Evolutionary conservation across 345 rosid genomes (phyloP), one percentile per base, ranked within the genome.

Genomic region (Boechera divaricarpa): DNA sequence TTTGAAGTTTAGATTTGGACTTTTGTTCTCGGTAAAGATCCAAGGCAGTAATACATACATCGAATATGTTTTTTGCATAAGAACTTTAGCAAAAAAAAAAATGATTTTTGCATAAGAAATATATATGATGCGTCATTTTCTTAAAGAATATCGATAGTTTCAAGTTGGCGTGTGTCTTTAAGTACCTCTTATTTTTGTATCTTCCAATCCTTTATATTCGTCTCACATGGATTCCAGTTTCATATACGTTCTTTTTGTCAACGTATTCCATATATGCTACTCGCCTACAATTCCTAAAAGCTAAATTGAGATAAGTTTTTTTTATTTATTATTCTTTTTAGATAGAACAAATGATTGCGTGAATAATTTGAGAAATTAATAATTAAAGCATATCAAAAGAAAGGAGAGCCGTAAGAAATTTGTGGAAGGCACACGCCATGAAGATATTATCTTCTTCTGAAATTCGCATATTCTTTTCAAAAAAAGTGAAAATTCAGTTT

Each of bases 341-440:
- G 11, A 32, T 1, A 42, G 1, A 33, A 6, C 18, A 64, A 5
- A 33, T 33, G 33, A 41, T 77, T 45, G 76, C 72, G 76, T 77
- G 70, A 70, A 63, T 61, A 63, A 70, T 56, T 33, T 38, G 16
- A 6, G 28, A 41, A 29, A 48, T 3, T 7, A 7, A 13, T 29
- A 12, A 11, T 39, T 39, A 39, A 47, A n/a, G 60, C 53, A 11
- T 69, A 69, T 62, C 33, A 63, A 76, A 69, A 13, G 33, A 63
- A 76, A 58, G 13, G 45, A 21, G 61, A 77, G 48, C 28, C 76
- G 54, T 70, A 35, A 39, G 71, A 70, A 47, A 56, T 56, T 24
- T 70, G 76, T 70, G 76, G 80, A 55, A 70, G 53, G 10, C 76
- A 70, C 76, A 70, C 72, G 80, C 72, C 76, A 70, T 4, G 26